These are phyloP conservation scores for Pythium angustatum DNA, from an alignment of 352 stramenopile species.

Conservation along the genomic window DNA sequence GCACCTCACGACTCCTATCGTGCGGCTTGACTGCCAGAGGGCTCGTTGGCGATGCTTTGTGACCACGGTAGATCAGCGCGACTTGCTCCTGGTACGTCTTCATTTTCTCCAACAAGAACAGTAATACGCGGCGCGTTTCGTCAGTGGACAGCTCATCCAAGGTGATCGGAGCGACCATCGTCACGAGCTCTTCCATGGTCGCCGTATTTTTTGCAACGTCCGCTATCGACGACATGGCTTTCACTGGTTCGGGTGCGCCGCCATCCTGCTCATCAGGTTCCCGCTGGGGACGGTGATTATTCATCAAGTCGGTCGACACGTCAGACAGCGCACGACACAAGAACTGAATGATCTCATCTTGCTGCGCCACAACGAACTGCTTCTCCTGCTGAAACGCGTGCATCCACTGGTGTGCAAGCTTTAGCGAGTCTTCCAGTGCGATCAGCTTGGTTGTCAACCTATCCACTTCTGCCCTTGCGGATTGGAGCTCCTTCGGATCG, in stretches of 20 bases:
- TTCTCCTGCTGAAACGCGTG: constrained; percentile 52
- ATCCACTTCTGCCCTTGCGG: not conserved
- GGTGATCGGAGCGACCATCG: constrained; percentile 26
- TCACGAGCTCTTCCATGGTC: constrained; percentile 43
- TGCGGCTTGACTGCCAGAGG: not conserved
- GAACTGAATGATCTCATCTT: constrained; percentile 72
- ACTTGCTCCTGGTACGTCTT: constrained; percentile 58
- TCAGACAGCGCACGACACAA: constrained; percentile 45
- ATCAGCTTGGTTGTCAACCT: constrained; percentile 16
- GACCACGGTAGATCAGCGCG: constrained; percentile 37
- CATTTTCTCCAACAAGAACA: constrained; percentile 70
- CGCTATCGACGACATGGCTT: not conserved
- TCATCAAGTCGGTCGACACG: constrained; percentile 20
- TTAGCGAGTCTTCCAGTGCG: constrained; percentile 35
- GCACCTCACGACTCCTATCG: constrained; percentile 24
- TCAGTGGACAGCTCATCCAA: constrained; percentile 55
- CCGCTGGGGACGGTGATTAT: not conserved
- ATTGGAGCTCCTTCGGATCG: not conserved
- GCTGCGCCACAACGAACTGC: constrained; percentile 56
- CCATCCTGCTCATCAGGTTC: not conserved
- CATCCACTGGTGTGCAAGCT: constrained; percentile 49
- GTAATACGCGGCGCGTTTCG: constrained; percentile 46
- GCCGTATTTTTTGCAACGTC: constrained; percentile 23
- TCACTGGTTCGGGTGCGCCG: not conserved
- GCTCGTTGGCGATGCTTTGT: constrained; percentile 3